A percentile compares a stretch with the other conserved stretches of the same genome.
These are phyloP conservation scores for Eragrostis curvula DNA, from an alignment of 176 grass and related monocot species.

Conservation along the genomic window DNA sequence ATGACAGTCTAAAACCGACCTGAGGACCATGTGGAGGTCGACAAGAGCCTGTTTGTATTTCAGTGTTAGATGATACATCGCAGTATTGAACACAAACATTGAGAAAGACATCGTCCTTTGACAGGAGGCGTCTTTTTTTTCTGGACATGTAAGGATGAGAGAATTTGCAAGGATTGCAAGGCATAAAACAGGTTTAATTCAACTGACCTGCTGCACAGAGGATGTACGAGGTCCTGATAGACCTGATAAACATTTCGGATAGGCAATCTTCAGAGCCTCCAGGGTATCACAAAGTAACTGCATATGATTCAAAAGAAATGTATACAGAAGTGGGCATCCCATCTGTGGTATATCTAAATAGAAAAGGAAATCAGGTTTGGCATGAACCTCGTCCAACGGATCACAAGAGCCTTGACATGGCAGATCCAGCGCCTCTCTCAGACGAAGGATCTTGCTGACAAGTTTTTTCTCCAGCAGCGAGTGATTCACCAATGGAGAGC, in stretches of 20 bases:
- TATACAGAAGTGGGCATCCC: background rate
- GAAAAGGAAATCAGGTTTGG: background rate
- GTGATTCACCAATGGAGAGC: background rate
- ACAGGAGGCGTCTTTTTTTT: background rate
- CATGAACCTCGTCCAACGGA: constrained; percentile 27
- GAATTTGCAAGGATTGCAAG: background rate
- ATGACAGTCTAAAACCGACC: constrained; percentile 37
- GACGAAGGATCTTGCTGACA: constrained; percentile 5
- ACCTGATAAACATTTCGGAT: constrained; percentile 50
- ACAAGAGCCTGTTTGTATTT: constrained; percentile 41
- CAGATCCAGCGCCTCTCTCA: constrained; percentile 32
- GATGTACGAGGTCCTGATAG: constrained; percentile 30
- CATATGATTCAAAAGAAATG: background rate
- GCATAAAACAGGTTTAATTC: background rate
- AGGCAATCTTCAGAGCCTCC: constrained; percentile 39
- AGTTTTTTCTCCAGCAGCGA: background rate
- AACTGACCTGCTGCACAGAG: constrained; percentile 22
- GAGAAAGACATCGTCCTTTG: background rate
- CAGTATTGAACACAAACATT: background rate
- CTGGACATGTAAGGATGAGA: background rate
- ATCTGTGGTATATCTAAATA: background rate
- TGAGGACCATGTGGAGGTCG: constrained; percentile 39
- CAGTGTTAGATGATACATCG: constrained; percentile 10
- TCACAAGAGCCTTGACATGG: background rate
- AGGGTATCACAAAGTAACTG: constrained; percentile 50